A percentile compares a stretch with the other conserved stretches of the same genome.
These are phyloP conservation scores for Penicillium sp. DNA, from an alignment of 2,329 filamentous ascomycete genomes.

Conservation along the genomic window DNA sequence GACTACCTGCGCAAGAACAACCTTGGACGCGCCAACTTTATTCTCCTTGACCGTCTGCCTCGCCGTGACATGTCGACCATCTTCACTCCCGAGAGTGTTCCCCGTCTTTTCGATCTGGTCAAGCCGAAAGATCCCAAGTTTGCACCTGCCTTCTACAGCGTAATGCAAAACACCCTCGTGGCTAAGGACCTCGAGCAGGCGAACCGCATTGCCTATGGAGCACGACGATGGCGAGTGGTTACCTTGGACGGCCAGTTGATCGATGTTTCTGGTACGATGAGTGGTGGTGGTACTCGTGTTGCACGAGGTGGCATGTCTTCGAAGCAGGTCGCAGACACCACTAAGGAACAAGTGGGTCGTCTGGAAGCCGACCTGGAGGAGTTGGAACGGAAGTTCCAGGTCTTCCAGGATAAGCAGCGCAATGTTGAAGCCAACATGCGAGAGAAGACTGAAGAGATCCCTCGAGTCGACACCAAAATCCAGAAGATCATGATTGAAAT, in stretches of 20 bases:
- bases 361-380: constrained; percentile 84
- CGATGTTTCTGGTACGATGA: constrained; percentile 98
- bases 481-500: constrained; percentile 89
- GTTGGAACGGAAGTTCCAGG: constrained; percentile 78
- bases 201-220: constrained; percentile 94
- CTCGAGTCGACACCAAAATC: constrained; percentile 82
- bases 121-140: constrained; percentile 86
- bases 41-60: constrained; percentile 85
- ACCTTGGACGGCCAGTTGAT: constrained; percentile 94
- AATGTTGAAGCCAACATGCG: constrained; percentile 74
- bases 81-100: constrained; percentile 87
- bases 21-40: constrained; percentile 93
- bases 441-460: constrained; percentile 74
- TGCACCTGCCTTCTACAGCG: constrained; percentile 88
- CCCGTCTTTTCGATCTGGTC: constrained; percentile 89
- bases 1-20: constrained; percentile 98
- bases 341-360: constrained; percentile 84
- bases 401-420: constrained; percentile 81
- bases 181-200: constrained; percentile 92
- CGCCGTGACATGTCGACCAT: constrained; percentile 76
- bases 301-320: constrained; percentile 96
- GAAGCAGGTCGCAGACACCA: constrained; percentile 83
- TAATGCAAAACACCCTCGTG: constrained; percentile 92
- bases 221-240: constrained; percentile 91
- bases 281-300: constrained; percentile 87